Conservation (phyloP, 75 land plant genomes). For the Cryptomeria japonica region DNA sequence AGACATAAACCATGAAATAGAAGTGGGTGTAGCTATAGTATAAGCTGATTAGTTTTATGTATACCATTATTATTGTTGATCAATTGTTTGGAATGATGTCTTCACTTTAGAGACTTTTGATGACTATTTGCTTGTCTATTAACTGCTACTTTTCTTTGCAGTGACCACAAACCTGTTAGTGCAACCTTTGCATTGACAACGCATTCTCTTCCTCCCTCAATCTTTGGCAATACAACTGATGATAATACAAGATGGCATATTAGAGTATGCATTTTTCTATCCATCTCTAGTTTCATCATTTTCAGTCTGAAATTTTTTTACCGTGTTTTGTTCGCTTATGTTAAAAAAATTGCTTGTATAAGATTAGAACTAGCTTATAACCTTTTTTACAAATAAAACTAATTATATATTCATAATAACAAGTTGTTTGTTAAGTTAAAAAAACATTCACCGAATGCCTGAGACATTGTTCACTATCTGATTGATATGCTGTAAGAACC, state of each 20-base stretch:
- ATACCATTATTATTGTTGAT: not conserved
- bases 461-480: not conserved
- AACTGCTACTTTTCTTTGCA: constrained; percentile 10
- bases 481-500: not conserved
- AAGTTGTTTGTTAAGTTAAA: not conserved
- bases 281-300: not conserved
- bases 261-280: constrained; percentile 4
- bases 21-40: not conserved
- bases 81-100: not conserved
- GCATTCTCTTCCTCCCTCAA: constrained; percentile 40
- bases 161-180: constrained; percentile 61
- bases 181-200: constrained; percentile 43
- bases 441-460: not conserved
- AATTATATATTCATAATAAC: not conserved
- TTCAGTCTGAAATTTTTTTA: not conserved
- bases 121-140: not conserved
- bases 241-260: constrained; percentile 42
- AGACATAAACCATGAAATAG: not conserved
- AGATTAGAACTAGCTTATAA: not conserved
- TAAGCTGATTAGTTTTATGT: not conserved
- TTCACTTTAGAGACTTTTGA: not conserved
- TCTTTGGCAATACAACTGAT: constrained; percentile 16
- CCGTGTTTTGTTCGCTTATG: not conserved
- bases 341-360: not conserved
- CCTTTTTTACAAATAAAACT: not conserved